Evolutionary conservation across 441 rosid genomes (phyloP).

Genomic region (Gossypium lobatum): DNA sequence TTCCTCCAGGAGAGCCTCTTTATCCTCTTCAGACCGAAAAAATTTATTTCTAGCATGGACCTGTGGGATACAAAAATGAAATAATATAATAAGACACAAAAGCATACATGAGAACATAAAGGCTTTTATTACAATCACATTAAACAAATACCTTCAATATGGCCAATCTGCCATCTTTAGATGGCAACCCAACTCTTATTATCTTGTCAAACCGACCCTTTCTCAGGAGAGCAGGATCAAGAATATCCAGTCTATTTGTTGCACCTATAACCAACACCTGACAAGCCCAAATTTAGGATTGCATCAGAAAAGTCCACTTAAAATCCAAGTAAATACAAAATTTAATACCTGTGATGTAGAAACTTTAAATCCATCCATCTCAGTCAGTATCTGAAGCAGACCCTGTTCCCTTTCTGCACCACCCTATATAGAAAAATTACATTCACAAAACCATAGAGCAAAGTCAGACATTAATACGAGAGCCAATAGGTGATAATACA

Average conservation of each 20-base stretch:
- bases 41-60: conserved; percentile 95
- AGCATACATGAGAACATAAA: conserved; percentile 12
- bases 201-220: conserved; percentile 98
- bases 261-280: conserved; percentile 97
- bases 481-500: background rate
- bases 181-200: conserved; percentile 91
- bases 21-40: conserved; percentile 83
- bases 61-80: conserved; percentile 30
- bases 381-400: conserved; percentile 91
- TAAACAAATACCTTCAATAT: conserved; percentile 63
- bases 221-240: conserved; percentile 93
- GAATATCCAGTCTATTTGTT: conserved; percentile 90
- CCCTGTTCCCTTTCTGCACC: conserved; percentile 99
- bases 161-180: conserved; percentile 87
- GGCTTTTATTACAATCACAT: conserved; percentile 9
- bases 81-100: conserved; percentile 12
- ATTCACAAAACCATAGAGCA: conserved; percentile 5
- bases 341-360: conserved; percentile 74
- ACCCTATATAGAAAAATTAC: conserved; percentile 46
- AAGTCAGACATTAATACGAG: background rate
- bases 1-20: conserved; percentile 65
- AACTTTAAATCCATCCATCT: conserved; percentile 97
- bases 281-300: conserved; percentile 28
- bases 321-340: conserved; percentile 13
- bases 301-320: conserved; percentile 8